phyloP scores from a whole-genome alignment of 106 monocot species.

The Acorus calamus region DNA sequence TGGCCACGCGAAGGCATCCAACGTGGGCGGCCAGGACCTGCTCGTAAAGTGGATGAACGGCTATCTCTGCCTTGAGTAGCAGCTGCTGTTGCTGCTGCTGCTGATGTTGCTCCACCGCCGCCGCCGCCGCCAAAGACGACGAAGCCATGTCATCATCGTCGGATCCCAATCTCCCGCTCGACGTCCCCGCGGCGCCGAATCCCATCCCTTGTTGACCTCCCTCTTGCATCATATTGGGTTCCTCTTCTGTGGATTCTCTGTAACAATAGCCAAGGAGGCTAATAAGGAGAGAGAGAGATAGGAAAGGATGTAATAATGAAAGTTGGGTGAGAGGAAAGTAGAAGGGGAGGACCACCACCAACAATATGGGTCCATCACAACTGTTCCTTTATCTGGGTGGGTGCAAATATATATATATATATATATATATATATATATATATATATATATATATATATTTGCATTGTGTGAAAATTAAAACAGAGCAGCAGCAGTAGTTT shows the following conservation, averaged over 20 bases:
- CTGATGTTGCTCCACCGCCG: constrained; percentile 15
- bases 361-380: no score
- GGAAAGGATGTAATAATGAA: not conserved
- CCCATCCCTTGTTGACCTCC: no score
- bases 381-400: no score
- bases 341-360: constrained; percentile 1
- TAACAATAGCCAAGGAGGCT: not conserved
- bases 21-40: constrained; percentile 79
- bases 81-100: constrained; percentile 24
- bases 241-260: no score
- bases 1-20: constrained; percentile 81
- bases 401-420: no score
- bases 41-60: constrained; percentile 78
- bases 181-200: no score
- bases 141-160: constrained; percentile 2
- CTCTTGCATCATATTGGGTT: no score
- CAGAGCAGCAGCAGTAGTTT: no score
- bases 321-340: not conserved
- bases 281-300: not conserved
- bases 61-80: constrained; percentile 82
- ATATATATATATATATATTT: no score
- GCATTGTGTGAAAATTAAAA: no score
- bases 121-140: constrained; percentile 15
- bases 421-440: no score
- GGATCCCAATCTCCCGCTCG: no score